Evolutionary conservation across 371 early-diverging fungal species (phyloP), one percentile per base, ranked within the genome.

Genomic region (Lichtheimia corymbifera): DNA sequence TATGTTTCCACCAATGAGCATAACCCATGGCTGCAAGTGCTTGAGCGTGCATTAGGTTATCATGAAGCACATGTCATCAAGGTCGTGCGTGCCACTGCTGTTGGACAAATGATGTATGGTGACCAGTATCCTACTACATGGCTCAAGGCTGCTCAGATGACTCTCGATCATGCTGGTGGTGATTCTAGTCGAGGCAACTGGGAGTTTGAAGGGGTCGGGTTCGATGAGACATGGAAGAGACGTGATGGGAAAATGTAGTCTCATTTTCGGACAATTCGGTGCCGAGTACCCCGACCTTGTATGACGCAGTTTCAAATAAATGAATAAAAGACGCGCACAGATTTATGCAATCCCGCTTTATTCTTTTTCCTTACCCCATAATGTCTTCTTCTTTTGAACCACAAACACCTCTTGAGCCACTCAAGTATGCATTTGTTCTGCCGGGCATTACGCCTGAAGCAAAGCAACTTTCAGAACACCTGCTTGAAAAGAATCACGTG

Each of bases 51-150:
- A 1, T 60, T 86, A 17, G 59, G 60, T 7, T 73, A 67, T 42
- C 56, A 80, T 45, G 86, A 87, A 41, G 71, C 74, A 30, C 87
- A 87, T 64, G 75, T 80, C 0, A 71, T 79, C 54, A 87, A 87
- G 42, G 79, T 70, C 0, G 71, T 80, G 0, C 82, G 86, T 18
- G 58, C 81, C 2, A 74, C 71, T 59, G 79, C 79, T n/a, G 65
- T 75, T 4, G 80, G 67, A 2, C 79, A 83, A 30, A 57, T 72
- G 25, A 58, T 79, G 5, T 75, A 70, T 52, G 81, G 81, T 0
- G 55, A 63, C 25, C 67, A 74, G 12, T 63, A 65, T 20, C 55
- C 58, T 27, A 35, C 52, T 5, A 47, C 67, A 2, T 74, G 72
- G 65, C 49, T 79, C 25, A 60, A 76, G 13, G 71, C 70, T 14